phyloP scores from a whole-genome alignment of 1,284 basidiomycete genomes.

The Ganoderma lingzhi region DNA sequence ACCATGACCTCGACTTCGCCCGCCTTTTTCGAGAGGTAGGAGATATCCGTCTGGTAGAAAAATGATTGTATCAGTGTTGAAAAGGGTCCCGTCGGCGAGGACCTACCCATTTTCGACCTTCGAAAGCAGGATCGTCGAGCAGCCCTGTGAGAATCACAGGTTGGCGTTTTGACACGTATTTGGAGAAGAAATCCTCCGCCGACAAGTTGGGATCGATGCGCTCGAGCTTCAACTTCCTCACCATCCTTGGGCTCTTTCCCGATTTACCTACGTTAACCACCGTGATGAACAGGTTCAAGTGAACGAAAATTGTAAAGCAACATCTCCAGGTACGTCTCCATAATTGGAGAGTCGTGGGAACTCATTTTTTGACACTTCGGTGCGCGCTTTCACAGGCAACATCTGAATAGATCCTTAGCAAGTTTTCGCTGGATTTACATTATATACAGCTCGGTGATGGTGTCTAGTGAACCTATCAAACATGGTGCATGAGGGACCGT shows the following conservation, averaged over 20 bases:
- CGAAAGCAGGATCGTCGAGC: conserved; percentile 40
- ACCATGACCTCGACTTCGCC: conserved; percentile 40
- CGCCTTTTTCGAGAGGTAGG: conserved; percentile 38
- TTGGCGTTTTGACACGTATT: conserved; percentile 38
- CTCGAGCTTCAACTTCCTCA: conserved; percentile 26
- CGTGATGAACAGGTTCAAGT: background rate
- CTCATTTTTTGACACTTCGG: background rate
- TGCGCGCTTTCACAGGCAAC: background rate
- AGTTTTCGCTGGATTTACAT: too few species aligned
- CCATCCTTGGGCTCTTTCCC: conserved; percentile 10
- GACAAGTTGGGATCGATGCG: conserved; percentile 25
- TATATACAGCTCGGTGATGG: too few species aligned
- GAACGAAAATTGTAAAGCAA: background rate
- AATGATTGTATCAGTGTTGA: background rate
- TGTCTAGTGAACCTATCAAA: too few species aligned
- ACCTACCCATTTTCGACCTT: conserved; percentile 40
- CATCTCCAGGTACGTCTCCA: too few species aligned
- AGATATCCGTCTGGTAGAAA: conserved; percentile 34
- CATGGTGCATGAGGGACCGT: too few species aligned
- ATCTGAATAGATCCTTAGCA: too few species aligned
- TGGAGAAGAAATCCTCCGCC: conserved; percentile 36
- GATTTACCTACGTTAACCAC: conserved; percentile 5
- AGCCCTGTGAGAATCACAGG: conserved; percentile 41
- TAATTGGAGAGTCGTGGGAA: background rate
- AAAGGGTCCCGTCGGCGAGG: too few species aligned